Evolutionary conservation across 352 stramenopile species (phyloP), one percentile per base, ranked within the genome.

Genomic region (Pythium folliculosum): DNA sequence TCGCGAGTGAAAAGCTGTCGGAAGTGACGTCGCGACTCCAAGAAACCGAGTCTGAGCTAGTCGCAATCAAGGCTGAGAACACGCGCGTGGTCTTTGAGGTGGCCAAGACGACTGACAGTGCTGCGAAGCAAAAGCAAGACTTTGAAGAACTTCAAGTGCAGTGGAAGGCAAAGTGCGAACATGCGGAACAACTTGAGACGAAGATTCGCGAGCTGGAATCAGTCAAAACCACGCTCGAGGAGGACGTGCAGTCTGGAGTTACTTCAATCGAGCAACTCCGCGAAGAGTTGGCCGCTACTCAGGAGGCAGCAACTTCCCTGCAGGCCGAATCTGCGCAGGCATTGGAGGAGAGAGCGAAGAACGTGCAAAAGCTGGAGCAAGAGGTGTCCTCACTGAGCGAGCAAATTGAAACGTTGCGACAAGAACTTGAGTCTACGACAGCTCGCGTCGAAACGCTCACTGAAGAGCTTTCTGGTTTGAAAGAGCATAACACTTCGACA

Each of bases 81-180:
- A 63, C 84, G 47, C 80, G 83, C 0, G 90, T 92, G 83, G 73
- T 88, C 16, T 91, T 92, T 60, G 82, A 92, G 32, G 79, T 92
- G 22, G 83, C 83, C 1, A 88, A 89, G 69, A 85, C 83, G 10
- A 75, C 83, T 0, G 85, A 94, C 57, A 66, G 76, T 32, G 78
- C 72, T 12, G 77, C 82, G 10, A 83, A 84, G 51, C 65, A 90
- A 13, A 84, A 90, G 53, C 76, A 89, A 64, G 75, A 94, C 38
- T 77, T 71, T 25, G 65, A 77, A 38, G 69, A 78, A 9, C 23
- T 76, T 22, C 52, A 82, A 55, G 50, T 70, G 2, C 77, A 74
- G 73, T 58, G 69, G 22, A 76, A 77, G 60, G 71, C 78, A n/a
- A 88, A 81, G 59, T 71, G 73, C 22, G 67, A 73, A 2, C 50